Evolutionary conservation across 768 basidiomycete species (phyloP).

Genomic region (Phlebiopsis flavidoalba): DNA sequence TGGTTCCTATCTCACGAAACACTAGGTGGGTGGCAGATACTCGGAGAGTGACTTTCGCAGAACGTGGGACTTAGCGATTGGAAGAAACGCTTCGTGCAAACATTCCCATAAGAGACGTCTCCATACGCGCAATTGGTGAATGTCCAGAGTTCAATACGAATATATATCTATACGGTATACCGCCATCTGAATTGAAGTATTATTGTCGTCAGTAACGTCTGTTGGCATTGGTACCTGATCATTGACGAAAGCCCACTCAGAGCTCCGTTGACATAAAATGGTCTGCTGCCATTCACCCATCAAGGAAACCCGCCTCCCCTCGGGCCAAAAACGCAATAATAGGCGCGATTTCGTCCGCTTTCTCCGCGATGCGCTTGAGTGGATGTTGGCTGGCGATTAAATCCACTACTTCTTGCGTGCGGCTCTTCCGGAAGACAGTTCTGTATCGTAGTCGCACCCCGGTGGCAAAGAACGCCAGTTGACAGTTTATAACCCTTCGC

Average conservation of each 20-base stretch:
- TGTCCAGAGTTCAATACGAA: no score
- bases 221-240: no score
- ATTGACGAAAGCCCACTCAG: constrained; percentile 24
- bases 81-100: no score
- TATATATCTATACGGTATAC: no score
- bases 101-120: no score
- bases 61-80: no score
- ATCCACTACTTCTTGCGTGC: constrained; percentile 39
- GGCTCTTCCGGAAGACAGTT: constrained; percentile 44
- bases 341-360: constrained; percentile 46
- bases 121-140: no score
- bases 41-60: no score
- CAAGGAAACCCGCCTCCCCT: constrained; percentile 43
- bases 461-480: constrained; percentile 48
- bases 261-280: constrained; percentile 47
- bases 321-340: constrained; percentile 45
- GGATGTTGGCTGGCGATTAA: constrained; percentile 38
- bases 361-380: constrained; percentile 34
- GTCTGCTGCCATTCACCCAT: constrained; percentile 53
- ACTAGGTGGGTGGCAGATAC: no score
- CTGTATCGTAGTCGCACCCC: constrained; percentile 45
- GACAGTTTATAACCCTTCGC: constrained; percentile 42
- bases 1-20: no score
- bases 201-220: no score
- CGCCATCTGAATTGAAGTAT: no score